A percentile compares a stretch with the other conserved stretches of the same genome.
Conservation (phyloP, 164 flowering plant species). For the Dillenia turbinata region DNA sequence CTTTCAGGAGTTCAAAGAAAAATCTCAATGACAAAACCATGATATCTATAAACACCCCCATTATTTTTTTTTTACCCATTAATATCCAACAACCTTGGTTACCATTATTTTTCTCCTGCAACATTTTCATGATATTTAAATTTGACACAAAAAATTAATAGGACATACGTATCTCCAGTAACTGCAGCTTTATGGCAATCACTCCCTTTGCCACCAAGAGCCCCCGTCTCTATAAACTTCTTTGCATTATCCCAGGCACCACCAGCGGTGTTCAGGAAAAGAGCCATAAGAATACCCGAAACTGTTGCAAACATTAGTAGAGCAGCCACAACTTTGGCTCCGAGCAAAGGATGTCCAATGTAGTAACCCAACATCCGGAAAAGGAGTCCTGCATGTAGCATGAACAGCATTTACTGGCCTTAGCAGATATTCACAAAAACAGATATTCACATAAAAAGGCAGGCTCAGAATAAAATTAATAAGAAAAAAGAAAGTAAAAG, state of each 20-base stretch:
- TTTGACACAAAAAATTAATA: no score
- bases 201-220: constrained; percentile 97
- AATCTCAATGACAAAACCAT: no score
- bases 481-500: no score
- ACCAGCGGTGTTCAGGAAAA: constrained; percentile 94
- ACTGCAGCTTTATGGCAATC: constrained; percentile 93
- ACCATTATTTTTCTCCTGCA: no score
- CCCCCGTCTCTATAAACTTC: constrained; percentile 95
- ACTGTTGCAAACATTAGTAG: constrained; percentile 98
- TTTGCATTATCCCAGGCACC: constrained; percentile 99
- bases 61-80: no score
- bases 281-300: constrained; percentile 97
- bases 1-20: no score
- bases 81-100: no score
- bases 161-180: constrained; percentile 97
- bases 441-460: no score
- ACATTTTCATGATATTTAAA: no score
- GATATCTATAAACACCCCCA: no score
- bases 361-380: constrained; percentile 83
- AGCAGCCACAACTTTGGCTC: constrained; percentile 97
- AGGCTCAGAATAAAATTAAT: no score
- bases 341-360: constrained; percentile 87
- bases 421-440: no score
- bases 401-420: not conserved
- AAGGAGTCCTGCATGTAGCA: constrained; percentile 55